Evolutionary conservation across 257 asterid species (phyloP).

Genomic region (Rehmannia glutinosa): DNA sequence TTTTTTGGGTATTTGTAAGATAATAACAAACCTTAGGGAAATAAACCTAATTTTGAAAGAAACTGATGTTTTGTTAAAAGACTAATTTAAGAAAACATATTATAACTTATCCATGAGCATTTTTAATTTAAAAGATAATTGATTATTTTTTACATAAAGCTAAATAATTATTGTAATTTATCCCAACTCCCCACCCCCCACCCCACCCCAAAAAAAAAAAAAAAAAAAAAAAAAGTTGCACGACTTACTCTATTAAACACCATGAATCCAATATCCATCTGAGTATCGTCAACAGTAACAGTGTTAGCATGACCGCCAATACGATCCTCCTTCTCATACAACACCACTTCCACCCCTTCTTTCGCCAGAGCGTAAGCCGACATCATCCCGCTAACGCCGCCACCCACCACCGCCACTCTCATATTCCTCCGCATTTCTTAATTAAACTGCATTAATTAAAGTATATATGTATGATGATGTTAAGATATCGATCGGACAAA

Average conservation of each 20-base stretch:
- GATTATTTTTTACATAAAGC: no score
- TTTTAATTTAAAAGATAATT: no score
- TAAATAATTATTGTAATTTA: not conserved
- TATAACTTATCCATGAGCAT: no score
- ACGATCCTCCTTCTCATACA: conserved; percentile 45
- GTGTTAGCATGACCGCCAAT: conserved; percentile 62
- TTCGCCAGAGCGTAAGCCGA: conserved; percentile 42
- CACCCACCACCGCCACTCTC: conserved; percentile 60
- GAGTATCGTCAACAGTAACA: conserved; percentile 35
- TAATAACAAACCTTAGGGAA: no score
- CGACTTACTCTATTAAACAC: conserved; percentile 47
- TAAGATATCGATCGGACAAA: no score
- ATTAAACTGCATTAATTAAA: not conserved
- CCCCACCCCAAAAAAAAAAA: not conserved
- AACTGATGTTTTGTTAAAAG: no score
- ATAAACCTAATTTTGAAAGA: no score
- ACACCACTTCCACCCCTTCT: conserved; percentile 37
- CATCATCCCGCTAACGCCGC: conserved; percentile 47
- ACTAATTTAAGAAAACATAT: no score
- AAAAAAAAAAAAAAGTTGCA: no score
- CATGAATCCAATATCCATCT: conserved; percentile 54
- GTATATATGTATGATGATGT: no score
- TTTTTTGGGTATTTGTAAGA: no score
- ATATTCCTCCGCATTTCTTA: not conserved
- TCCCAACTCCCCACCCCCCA: no score